Base-by-base conservation (phyloP, 2,329 filamentous ascomycete genomes). In the Fusarium sp. region DNA sequence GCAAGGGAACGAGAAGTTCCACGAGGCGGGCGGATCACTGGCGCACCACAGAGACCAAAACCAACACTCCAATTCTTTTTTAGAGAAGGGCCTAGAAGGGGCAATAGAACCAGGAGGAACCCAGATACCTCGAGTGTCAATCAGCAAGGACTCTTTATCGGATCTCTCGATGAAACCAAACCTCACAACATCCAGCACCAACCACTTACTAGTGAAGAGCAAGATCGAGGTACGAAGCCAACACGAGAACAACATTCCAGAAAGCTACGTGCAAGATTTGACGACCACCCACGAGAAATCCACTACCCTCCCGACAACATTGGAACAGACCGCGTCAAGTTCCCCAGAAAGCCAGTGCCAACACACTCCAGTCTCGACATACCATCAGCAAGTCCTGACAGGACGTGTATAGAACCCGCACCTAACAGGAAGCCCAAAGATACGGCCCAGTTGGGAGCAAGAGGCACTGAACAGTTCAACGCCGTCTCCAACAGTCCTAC, bases 31-130 rank as follows among this genome's bases (percentile, higher is more conserved):
- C 23, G 43, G 9, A 21, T 7, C 33, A 18, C 38, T 38, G 42
- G 21, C 44, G 32, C 59, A 32, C 15, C 49, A 67, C 35, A 42
- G 69, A 25, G 33, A 61, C 16, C 28, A 58, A 47, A 62, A 15
- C 12, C 47, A 46, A 47, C 40, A 37, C 16, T n/a, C 23, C n/a
- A 16, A 40, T 19, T 53, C 73, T 80, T 85, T 85, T 85, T 85
- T 85, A 84, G 83, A 67, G 67, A 64, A 69, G 56, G 50, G 56
- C 61, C 67, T 66, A 71, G 60, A 46, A 69, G 60, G 38, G 57
- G 59, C 60, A 28, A 25, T 35, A 60, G 53, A 75, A 19, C 69
- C 66, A 40, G 69, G 70, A 73, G 67, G 69, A 60, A 56, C 46
- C 43, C 32, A 38, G 65, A 50, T 21, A 30, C 30, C 40, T 60